Evolutionary conservation across 2,329 filamentous ascomycete genomes (phyloP).

Genomic region (Neopestalotiopsis rosae): DNA sequence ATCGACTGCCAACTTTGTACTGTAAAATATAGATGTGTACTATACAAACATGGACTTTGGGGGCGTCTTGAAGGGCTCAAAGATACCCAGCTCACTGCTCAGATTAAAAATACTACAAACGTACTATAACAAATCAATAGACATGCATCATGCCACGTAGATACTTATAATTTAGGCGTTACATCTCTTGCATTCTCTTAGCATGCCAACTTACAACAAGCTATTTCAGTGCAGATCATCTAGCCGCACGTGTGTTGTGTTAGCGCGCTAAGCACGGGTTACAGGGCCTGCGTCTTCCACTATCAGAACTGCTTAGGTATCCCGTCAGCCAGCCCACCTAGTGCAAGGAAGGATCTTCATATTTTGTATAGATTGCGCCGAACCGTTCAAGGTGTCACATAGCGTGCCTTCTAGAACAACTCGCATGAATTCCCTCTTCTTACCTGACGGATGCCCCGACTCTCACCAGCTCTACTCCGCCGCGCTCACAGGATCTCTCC

Average conservation of each 20-base stretch:
- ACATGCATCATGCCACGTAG: neutral
- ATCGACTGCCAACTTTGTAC: slow-evolving; percentile 76
- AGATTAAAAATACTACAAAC: neutral
- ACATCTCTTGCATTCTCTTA: no score
- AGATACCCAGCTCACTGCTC: slow-evolving; percentile 23
- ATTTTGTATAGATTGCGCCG: no score
- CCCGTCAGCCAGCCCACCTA: no score
- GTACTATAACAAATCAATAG: neutral
- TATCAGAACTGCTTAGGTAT: no score
- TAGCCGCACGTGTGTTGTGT: no score
- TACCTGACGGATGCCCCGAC: slow-evolving; percentile 60
- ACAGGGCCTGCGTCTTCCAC: no score
- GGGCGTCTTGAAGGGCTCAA: neutral
- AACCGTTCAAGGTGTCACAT: no score
- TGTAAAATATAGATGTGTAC: slow-evolving; percentile 33
- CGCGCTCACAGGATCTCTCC: slow-evolving; percentile 59
- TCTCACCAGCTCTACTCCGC: slow-evolving; percentile 62
- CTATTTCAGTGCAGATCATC: no score
- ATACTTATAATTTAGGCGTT: neutral
- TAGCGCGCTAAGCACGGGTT: no score
- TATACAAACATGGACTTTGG: neutral
- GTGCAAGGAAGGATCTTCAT: no score
- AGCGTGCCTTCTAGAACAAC: neutral
- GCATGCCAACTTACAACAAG: no score
- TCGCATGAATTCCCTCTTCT: neutral